These are phyloP conservation scores for Colletotrichum orbiculare DNA, from an alignment of 2,329 filamentous ascomycete species.

Conservation along the genomic window DNA sequence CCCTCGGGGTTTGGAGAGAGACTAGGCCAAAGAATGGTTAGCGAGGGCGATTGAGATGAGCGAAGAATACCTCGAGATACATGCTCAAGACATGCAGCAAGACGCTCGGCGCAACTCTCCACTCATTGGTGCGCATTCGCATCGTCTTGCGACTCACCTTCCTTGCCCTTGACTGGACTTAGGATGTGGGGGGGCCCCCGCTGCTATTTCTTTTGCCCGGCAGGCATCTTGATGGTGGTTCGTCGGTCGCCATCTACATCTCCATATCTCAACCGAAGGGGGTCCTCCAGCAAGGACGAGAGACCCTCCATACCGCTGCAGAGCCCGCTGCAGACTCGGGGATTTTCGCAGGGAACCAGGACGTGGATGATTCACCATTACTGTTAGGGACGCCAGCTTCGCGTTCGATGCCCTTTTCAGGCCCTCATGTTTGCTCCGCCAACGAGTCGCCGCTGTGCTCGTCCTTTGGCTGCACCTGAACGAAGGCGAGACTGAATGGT, in stretches of 20 bases:
- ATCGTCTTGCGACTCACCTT: constrained; percentile 31
- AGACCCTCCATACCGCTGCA: constrained; percentile 34
- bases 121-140: constrained; percentile 35
- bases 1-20: constrained; percentile 13
- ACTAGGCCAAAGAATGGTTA: constrained; percentile 20
- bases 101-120: constrained; percentile 19
- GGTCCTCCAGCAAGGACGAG: constrained; percentile 19
- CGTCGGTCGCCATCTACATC: constrained; percentile 18
- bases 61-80: constrained; percentile 21
- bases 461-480: too few species aligned
- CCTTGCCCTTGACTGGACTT: constrained; percentile 25
- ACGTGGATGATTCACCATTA: constrained; percentile 20
- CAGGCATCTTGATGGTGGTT: constrained; percentile 30
- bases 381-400: constrained; percentile 2
- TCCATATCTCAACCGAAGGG: constrained; percentile 27
- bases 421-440: background rate
- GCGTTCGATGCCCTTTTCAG: background rate
- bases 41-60: background rate
- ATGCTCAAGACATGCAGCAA: constrained; percentile 20
- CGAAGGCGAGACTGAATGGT: too few species aligned
- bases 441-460: background rate
- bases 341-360: constrained; percentile 33
- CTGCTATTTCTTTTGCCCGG: constrained; percentile 11
- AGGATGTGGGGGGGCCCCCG: constrained; percentile 16
- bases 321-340: constrained; percentile 35